These are phyloP conservation scores for Lactifluus hygrophoroides DNA, from an alignment of 768 basidiomycete genomes.

Conservation along the genomic window DNA sequence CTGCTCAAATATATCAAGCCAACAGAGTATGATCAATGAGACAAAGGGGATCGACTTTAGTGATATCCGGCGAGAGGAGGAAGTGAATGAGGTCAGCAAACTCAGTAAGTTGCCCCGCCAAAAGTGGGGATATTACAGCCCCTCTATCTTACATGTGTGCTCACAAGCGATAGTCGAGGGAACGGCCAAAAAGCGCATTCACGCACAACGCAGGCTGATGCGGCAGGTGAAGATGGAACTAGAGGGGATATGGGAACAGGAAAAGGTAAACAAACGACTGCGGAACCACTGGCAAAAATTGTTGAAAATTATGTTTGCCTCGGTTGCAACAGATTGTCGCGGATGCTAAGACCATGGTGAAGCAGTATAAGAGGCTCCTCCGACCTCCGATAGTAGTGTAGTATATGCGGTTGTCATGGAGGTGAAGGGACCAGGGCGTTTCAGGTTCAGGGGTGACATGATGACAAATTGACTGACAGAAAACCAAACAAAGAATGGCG, in stretches of 20 bases:
- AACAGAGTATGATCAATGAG: slow-evolving; percentile 5
- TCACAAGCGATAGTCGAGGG: slow-evolving; percentile 9
- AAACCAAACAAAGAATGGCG: too few relatives aligned
- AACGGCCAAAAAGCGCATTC: neutral
- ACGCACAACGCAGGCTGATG: slow-evolving; percentile 11
- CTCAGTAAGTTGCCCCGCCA: slow-evolving; percentile 5
- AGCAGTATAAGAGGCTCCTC: slow-evolving; percentile 11
- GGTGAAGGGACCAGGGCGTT: neutral
- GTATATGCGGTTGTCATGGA: neutral
- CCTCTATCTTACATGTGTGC: neutral
- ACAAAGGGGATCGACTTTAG: slow-evolving; percentile 7
- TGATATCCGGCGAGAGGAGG: slow-evolving; percentile 3
- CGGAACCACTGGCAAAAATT: neutral
- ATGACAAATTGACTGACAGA: too few relatives aligned
- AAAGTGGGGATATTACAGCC: neutral
- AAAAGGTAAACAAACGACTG: slow-evolving; percentile 6
- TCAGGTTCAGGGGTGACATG: neutral
- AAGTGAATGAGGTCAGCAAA: slow-evolving; percentile 12
- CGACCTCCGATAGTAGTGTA: neutral
- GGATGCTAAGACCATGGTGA: slow-evolving; percentile 11
- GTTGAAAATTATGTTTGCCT: neutral
- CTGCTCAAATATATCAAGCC: neutral
- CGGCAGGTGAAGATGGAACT: slow-evolving; percentile 10
- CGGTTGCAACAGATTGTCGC: neutral
- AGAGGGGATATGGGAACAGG: neutral